Evolutionary conservation across 2,329 filamentous ascomycete species (phyloP), one percentile per base, ranked within the genome.

Genomic region (Paecilomyces niveus): DNA sequence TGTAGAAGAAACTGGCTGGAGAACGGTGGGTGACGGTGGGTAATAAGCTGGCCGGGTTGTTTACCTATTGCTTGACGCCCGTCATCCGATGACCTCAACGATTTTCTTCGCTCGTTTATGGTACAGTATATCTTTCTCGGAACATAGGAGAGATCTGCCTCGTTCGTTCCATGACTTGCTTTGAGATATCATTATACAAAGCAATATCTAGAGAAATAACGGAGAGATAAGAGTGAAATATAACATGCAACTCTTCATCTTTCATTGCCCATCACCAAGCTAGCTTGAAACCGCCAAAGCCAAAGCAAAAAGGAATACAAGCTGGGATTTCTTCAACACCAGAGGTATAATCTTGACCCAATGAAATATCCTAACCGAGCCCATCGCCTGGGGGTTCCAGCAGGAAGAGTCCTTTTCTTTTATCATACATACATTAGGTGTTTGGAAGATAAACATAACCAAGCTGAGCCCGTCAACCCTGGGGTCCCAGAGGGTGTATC

Each of bases 401-500:
- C n/a, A 45, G 6, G 39, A 21, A 45, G 6, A 21, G 15, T 18
- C n/a, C 4, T 45, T 45, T 45, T 21, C 13, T 7, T 21, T 18
- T 45, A 18, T 8, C 15, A 8, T 18, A 18, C 15, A 18, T 45
- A 45, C 39, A 45, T 18, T 7, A 45, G 3, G 39, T 45, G n/a
- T 18, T 45, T n/a, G 8, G 15, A n/a, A 45, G 18, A 18, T 45
- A n/a, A 45, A 45, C 35, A 21, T 18, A 29, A 45, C 39, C 39
- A 45, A 45, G 7, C 39, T 8, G 15, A 45, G 39, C 39, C 39
- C 39, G 18, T 45, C n/a, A n/a, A 45, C 39, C 8, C 39, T 3
- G 39, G 18, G 71, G 65, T n/a, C 65, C 67, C 45, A 73, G 52
- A n/a, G 68, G 65, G 39, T 45, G n/a, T 45, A 45, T 45, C 8